Evolutionary conservation across 2,329 filamentous ascomycete genomes (phyloP), one percentile per base, ranked within the genome.

Genomic region (Penicillium sp.): DNA sequence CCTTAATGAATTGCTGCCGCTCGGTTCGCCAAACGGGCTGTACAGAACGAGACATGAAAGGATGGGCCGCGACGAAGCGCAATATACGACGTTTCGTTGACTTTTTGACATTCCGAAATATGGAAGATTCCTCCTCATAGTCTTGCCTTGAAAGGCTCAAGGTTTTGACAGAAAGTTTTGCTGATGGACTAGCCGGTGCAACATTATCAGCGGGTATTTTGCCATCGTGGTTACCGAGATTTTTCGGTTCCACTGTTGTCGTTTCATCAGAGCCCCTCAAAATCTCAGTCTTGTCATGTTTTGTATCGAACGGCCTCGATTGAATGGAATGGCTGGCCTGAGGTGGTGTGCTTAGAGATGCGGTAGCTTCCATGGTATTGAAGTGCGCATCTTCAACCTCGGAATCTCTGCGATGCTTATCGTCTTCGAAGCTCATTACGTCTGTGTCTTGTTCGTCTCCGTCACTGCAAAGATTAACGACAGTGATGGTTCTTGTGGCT

Each of bases 11-110:
- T 5, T 39, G 47, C 5, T 44, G 44, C 13, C 61, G 50, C 12
- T 45, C 51, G n/a, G 55, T 56, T 4, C 49, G 52, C 6, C 26
- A 18, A 1, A 59, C 56, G 7, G 57, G 53, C 28, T 55, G 52
- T n/a, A 46, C 43, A 4, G 36, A 36, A 12, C 46, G 34, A 1
- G 37, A 33, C 49, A 62, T 49, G 36, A 64, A 61, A 3, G 50
- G 38, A 34, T 62, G 56, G 3, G 18, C 39, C 9, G 18, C 43
- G 36, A 64, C 53, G 13, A 52, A 59, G 4, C 41, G 18, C 7
- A 61, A 33, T 25, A 63, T 28, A 3, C 46, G 25, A 3, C 53
- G 35, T 9, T 51, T 48, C 27, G 43, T 13, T 8, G 47, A 41
- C 9, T 18, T 35, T 5, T 28, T 35, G n/a, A 57, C 38, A 2